Base-by-base conservation (phyloP, 306 rosid species). In the Spatholobus suberectus region DNA sequence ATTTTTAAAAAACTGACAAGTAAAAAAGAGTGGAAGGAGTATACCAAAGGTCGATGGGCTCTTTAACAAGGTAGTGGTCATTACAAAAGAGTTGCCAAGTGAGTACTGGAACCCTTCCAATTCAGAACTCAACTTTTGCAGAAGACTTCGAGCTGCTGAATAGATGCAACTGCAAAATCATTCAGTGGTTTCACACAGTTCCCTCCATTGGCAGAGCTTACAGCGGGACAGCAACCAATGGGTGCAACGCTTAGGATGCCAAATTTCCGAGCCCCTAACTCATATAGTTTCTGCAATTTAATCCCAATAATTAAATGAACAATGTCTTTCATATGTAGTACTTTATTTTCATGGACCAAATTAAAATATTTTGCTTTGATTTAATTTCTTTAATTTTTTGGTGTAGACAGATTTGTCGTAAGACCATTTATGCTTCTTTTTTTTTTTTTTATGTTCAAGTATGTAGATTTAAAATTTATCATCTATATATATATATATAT, bases 261-360 rank as follows among this genome's bases (percentile, higher is more conserved):
- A 59, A 90, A 90, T 57, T 79, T 90, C 9, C 92, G 41, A 73
- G 90, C 94, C 23, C 94, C 94, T 59, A 84, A 61, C 1, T 14
- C 55, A 43, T 85, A 85, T 5, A 90, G 70, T 2, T 40, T 83
- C 94, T 90, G 87, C 82, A 77, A 5, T 18, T 41, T 10, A 4
- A 51, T 37, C 38, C 6, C 57, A 49, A 74, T 18, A 9, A 9
- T 37, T 20, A 75, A 51, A 26, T 77, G 3, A 77, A 21, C 17
- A 32, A 63, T 63, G 69, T 26, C 20, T 29, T 29, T 8, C 41
- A 24, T 6, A 27, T 13, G 2, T 14, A 23, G 1, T 4, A 18
- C 14, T 52, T n/a, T n/a, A 5, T 57, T 58, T 58, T 58, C 26
- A 6, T 52, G 26, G 59, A 52, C 11, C 12, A 52, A 20, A 7